phyloP scores from a whole-genome alignment of 805 yeast genomes.

The Lipomyces yamanashiensis region DNA sequence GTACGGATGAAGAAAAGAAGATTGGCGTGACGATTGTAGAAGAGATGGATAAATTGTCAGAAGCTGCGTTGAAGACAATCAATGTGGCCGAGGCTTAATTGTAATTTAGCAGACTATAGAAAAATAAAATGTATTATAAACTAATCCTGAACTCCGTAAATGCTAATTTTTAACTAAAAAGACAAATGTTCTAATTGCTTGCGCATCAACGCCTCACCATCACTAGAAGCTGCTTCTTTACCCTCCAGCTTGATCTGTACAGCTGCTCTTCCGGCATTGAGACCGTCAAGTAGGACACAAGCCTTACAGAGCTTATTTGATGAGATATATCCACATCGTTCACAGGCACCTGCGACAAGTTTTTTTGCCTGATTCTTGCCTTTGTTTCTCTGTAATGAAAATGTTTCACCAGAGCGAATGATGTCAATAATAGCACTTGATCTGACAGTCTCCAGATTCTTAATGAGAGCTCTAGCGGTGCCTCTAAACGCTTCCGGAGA shows the following conservation, averaged over 20 bases:
- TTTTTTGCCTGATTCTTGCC: conserved; percentile 26
- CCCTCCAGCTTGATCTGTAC: conserved; percentile 12
- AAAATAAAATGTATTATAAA: not conserved
- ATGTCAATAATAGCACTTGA: conserved; percentile 95
- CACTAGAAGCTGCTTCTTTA: not conserved
- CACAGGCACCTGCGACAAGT: conserved; percentile 57
- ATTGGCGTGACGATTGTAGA: conserved; percentile 14
- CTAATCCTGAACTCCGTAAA: not conserved
- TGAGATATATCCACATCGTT: conserved; percentile 88
- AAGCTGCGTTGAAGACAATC: not conserved
- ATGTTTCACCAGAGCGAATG: conserved; percentile 89
- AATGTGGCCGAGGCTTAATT: not conserved
- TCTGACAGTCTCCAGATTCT: conserved; percentile 84
- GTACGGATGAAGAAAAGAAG: conserved; percentile 18
- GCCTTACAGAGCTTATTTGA: conserved; percentile 92
- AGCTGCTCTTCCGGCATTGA: conserved; percentile 59
- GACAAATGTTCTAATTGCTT: conserved; percentile 21
- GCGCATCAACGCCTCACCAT: conserved; percentile 10
- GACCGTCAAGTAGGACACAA: conserved; percentile 81
- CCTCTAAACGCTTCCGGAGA: conserved; percentile 99
- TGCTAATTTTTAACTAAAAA: conserved; percentile 8
- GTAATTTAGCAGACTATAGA: not conserved
- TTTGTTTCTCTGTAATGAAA: conserved; percentile 52
- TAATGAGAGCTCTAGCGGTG: conserved; percentile 90
- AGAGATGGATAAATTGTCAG: conserved; percentile 24